phyloP scores from a whole-genome alignment of 768 basidiomycete genomes.

The Suillus lakei region DNA sequence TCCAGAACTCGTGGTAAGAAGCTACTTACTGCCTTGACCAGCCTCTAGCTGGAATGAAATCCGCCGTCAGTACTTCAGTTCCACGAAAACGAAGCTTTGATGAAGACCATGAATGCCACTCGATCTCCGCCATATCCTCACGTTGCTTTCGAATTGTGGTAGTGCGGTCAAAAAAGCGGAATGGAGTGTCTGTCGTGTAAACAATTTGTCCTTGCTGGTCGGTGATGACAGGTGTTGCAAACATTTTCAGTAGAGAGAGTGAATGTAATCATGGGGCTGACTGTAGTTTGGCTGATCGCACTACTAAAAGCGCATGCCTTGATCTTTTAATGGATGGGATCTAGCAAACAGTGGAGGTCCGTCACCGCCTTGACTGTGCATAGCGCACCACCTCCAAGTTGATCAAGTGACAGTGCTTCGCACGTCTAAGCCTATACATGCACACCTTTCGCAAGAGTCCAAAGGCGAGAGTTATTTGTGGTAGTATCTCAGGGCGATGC shows the following conservation, averaged over 20 bases:
- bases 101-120: conserved; percentile 36
- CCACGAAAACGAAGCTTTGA: conserved; percentile 36
- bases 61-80: conserved; percentile 25
- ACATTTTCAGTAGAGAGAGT: conserved; percentile 10
- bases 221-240: conserved; percentile 11
- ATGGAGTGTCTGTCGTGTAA: conserved; percentile 7
- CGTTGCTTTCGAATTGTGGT: conserved; percentile 31
- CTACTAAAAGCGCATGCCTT: not conserved
- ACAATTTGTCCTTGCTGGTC: not conserved
- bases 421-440: not conserved
- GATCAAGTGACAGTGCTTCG: not conserved
- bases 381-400: not conserved
- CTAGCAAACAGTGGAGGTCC: not conserved
- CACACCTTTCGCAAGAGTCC: not conserved
- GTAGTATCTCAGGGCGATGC: not conserved
- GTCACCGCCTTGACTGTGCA: not conserved
- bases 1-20: not conserved
- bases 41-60: conserved; percentile 30
- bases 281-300: not conserved
- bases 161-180: conserved; percentile 14
- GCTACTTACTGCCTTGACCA: conserved; percentile 22
- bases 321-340: not conserved
- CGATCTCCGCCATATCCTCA: conserved; percentile 34
- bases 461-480: not conserved
- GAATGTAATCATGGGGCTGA: not conserved